These are phyloP conservation scores for Saccharomycopsis phalli DNA, from an alignment of 1,139 yeast genomes.

Conservation along the genomic window DNA sequence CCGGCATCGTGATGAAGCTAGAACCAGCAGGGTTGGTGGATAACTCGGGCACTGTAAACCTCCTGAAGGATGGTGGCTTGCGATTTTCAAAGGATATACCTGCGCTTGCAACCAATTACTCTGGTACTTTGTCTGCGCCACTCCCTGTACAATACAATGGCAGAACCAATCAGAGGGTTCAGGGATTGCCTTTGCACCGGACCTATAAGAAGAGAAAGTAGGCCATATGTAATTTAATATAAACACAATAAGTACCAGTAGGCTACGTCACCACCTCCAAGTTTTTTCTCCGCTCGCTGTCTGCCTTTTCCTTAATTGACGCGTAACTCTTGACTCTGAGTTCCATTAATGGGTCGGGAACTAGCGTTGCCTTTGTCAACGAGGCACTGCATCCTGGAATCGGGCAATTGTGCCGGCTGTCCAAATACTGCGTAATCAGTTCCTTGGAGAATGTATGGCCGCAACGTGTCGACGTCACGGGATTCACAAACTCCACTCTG, in stretches of 20 bases:
- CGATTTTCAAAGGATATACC: constrained; percentile 45
- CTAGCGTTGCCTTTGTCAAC: constrained; percentile 26
- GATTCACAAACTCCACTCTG: constrained; percentile 39
- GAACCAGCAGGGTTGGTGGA: constrained; percentile 18
- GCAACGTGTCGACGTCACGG: constrained; percentile 47
- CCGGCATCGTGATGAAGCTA: constrained; percentile 29
- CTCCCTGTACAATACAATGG: constrained; percentile 14
- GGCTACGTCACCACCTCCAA: constrained; percentile 14
- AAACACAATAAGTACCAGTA: constrained; percentile 1
- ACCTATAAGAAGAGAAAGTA: constrained; percentile 17
- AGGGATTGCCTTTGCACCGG: constrained; percentile 5
- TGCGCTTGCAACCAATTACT: constrained; percentile 61
- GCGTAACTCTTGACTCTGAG: constrained; percentile 38
- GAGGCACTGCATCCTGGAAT: constrained; percentile 18
- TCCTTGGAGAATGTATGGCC: constrained; percentile 51
- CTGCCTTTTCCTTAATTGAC: constrained; percentile 19
- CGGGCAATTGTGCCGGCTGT: constrained; percentile 10
- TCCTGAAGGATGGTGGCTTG: constrained; percentile 25
- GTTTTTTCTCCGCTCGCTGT: constrained; percentile 14
- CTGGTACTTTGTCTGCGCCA: constrained; percentile 53
- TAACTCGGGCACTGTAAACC: constrained; percentile 1
- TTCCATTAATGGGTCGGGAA: constrained; percentile 40
- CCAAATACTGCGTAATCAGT: constrained; percentile 33
- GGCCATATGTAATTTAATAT: not conserved
- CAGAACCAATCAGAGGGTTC: not conserved